phyloP scores from a whole-genome alignment of 164 flowering plant genomes.

The Cinnamomum micranthum region DNA sequence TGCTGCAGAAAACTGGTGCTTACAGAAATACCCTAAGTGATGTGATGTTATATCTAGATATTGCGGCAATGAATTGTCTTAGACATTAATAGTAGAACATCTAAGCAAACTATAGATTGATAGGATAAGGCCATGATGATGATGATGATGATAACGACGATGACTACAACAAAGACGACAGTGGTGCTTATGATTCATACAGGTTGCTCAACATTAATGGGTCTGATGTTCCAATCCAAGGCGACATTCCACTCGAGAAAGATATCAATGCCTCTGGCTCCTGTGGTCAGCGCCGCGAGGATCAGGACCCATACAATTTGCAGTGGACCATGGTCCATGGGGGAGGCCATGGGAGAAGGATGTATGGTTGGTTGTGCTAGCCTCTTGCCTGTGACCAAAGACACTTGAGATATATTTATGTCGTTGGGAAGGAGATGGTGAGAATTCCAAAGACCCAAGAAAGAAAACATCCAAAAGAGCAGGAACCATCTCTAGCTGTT shows the following conservation, averaged over 20 bases:
- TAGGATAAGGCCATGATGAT: no score
- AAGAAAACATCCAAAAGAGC: neutral
- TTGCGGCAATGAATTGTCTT: no score
- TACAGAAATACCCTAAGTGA: no score
- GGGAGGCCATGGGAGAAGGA: slow-evolving; percentile 9
- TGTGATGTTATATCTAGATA: no score
- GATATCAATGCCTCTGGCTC: slow-evolving; percentile 34
- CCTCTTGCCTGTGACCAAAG: neutral
- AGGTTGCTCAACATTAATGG: slow-evolving; percentile 30
- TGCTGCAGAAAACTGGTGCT: no score
- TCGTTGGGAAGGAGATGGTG: neutral
- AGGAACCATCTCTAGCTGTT: neutral
- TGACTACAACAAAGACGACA: no score
- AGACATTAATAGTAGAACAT: no score
- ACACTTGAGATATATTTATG: neutral
- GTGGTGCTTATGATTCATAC: slow-evolving; percentile 13
- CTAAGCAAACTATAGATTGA: no score
- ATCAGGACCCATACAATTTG: slow-evolving; percentile 4
- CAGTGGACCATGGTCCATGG: neutral
- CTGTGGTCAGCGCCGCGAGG: slow-evolving; percentile 13
- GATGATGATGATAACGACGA: no score
- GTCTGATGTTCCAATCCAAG: slow-evolving; percentile 23
- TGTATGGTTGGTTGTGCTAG: neutral
- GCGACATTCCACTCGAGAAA: slow-evolving; percentile 55
- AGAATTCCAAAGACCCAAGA: neutral